A percentile compares a stretch with the other conserved stretches of the same genome.
Conservation (phyloP, 306 rosid species). For the Vigna mungo region DNA sequence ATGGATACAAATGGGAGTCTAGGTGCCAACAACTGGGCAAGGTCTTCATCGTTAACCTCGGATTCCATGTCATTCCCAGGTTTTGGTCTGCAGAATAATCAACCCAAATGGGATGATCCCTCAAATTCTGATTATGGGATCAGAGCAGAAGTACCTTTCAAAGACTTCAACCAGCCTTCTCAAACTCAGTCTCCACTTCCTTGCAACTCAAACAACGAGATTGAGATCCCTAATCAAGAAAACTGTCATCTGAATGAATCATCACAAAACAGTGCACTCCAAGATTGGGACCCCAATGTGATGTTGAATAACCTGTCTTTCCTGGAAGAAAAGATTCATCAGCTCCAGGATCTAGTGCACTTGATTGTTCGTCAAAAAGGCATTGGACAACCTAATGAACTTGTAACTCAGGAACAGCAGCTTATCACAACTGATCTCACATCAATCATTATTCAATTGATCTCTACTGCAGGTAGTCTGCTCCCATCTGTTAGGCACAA, state of each 20-base stretch:
- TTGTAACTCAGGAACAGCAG: slow-evolving; percentile 71
- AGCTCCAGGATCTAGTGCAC: slow-evolving; percentile 76
- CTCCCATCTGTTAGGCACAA: slow-evolving; percentile 69
- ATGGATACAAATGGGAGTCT: slow-evolving; percentile 64
- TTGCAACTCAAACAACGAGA: slow-evolving; percentile 46
- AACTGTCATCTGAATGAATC: slow-evolving; percentile 48
- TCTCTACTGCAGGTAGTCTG: slow-evolving; percentile 86
- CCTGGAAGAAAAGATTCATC: slow-evolving; percentile 76
- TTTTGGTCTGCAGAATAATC: slow-evolving; percentile 48
- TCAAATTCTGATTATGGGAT: slow-evolving; percentile 59
- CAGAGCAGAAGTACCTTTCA: slow-evolving; percentile 53
- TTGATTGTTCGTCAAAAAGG: slow-evolving; percentile 61
- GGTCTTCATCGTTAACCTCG: slow-evolving; percentile 47
- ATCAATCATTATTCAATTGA: slow-evolving; percentile 77
- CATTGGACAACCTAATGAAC: slow-evolving; percentile 62
- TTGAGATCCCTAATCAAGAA: slow-evolving; percentile 48
- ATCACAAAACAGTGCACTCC: slow-evolving; percentile 48
- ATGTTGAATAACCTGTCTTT: slow-evolving; percentile 72
- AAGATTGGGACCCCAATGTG: slow-evolving; percentile 73
- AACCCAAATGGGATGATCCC: slow-evolving; percentile 64
- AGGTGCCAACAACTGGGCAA: slow-evolving; percentile 59
- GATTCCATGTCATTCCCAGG: slow-evolving; percentile 47
- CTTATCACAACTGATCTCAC: slow-evolving; percentile 82
- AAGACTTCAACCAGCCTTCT: slow-evolving; percentile 55
- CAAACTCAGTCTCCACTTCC: slow-evolving; percentile 42